phyloP scores from a whole-genome alignment of 2,329 filamentous ascomycete species.

The Aureobasidium sp. region DNA sequence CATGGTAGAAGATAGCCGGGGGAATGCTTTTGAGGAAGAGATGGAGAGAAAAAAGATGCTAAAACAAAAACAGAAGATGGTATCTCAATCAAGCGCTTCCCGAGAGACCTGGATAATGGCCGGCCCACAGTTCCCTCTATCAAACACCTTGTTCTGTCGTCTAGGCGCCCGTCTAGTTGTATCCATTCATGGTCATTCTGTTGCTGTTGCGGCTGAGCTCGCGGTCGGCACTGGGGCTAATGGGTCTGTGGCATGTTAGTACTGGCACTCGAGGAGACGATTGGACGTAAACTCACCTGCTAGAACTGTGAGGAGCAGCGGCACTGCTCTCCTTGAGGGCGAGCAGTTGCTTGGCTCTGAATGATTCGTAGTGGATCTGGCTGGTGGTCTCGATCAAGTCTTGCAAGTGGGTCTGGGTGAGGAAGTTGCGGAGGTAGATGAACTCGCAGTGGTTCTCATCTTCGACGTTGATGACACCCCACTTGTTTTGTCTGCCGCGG shows the following conservation, averaged over 20 bases:
- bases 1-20: neutral
- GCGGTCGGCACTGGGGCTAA: slow-evolving; percentile 88
- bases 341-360: slow-evolving; percentile 97
- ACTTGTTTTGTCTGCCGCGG: slow-evolving; percentile 94
- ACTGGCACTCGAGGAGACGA: neutral
- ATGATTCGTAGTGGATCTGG: slow-evolving; percentile 99
- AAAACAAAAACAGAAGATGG: slow-evolving; percentile 15
- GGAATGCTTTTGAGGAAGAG: slow-evolving; percentile 8
- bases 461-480: slow-evolving; percentile 99
- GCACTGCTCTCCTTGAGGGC: slow-evolving; percentile 97
- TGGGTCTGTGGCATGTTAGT: slow-evolving; percentile 46
- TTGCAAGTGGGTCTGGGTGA: slow-evolving; percentile 95
- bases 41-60: slow-evolving; percentile 1
- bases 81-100: slow-evolving; percentile 12
- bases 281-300: slow-evolving; percentile 42
- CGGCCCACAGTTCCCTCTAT: slow-evolving; percentile 8
- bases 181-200: slow-evolving; percentile 98
- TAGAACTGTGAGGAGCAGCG: slow-evolving; percentile 62
- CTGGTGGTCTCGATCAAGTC: slow-evolving; percentile 98
- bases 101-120: slow-evolving; percentile 10
- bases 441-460: slow-evolving; percentile 99
- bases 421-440: slow-evolving; percentile 95
- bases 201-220: slow-evolving; percentile 96
- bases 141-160: slow-evolving; percentile 1
- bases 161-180: slow-evolving; percentile 42